A percentile compares a stretch with the other conserved stretches of the same genome.
phyloP scores from a whole-genome alignment of 106 monocot species.

The Chionographis japonica region DNA sequence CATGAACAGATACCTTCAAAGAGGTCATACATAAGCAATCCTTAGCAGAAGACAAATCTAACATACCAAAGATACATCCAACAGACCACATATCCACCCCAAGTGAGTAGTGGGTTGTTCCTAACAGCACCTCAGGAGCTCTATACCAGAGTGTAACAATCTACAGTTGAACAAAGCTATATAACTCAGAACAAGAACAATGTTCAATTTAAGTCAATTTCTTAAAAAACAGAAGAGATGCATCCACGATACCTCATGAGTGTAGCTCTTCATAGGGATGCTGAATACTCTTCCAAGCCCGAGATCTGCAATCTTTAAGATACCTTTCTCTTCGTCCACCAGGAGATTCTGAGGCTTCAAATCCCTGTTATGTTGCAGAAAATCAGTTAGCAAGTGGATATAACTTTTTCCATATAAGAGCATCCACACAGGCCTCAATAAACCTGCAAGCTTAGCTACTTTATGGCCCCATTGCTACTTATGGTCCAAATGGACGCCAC shows the following conservation, averaged over 20 bases:
- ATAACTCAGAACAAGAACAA: neutral
- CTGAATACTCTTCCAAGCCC: conserved; percentile 94
- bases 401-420: neutral
- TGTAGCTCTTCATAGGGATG: conserved; percentile 91
- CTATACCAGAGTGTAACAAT: conserved; percentile 99
- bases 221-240: neutral
- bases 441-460: too few species aligned
- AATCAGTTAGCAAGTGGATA: neutral
- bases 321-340: conserved; percentile 92
- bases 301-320: conserved; percentile 94
- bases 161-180: conserved; percentile 23
- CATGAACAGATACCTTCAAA: too few species aligned
- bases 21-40: neutral
- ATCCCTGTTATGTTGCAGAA: conserved; percentile 43
- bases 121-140: conserved; percentile 94
- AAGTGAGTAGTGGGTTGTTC: conserved; percentile 80
- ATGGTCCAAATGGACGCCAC: too few species aligned
- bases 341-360: conserved; percentile 95
- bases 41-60: neutral
- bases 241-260: conserved; percentile 64
- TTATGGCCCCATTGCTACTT: too few species aligned
- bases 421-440: too few species aligned
- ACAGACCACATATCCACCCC: conserved; percentile 99
- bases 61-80: conserved; percentile 99
- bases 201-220: neutral